Evolutionary conservation across 306 rosid genomes (phyloP).

Genomic region (Malus sylvestris): DNA sequence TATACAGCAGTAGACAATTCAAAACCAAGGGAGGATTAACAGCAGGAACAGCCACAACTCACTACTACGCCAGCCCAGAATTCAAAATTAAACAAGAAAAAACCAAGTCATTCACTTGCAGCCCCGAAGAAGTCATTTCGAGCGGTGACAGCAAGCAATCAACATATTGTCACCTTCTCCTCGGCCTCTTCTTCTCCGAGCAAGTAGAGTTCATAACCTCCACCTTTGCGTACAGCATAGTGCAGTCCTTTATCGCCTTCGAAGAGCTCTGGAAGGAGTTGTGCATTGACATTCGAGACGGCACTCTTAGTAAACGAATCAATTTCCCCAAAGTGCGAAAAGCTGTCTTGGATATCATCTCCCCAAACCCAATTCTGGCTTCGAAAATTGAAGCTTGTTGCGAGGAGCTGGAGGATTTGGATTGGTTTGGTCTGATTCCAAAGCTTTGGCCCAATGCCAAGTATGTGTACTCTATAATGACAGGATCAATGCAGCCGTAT

Average conservation of each 20-base stretch:
- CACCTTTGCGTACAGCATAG: conserved; percentile 69
- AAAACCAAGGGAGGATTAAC: conserved; percentile 71
- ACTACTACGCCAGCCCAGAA: conserved; percentile 75
- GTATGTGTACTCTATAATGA: conserved; percentile 82
- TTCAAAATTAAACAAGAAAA: conserved; percentile 78
- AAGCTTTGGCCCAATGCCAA: conserved; percentile 83
- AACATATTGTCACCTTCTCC: conserved; percentile 86
- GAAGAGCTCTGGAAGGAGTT: conserved; percentile 69
- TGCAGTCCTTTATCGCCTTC: conserved; percentile 54
- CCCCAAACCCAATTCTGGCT: conserved; percentile 51
- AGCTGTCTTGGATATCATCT: conserved; percentile 44
- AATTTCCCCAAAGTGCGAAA: conserved; percentile 32
- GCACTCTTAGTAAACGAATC: conserved; percentile 41
- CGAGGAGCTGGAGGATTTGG: conserved; percentile 32
- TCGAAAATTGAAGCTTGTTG: conserved; percentile 39
- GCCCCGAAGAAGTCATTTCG: conserved; percentile 79
- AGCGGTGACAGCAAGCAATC: conserved; percentile 72
- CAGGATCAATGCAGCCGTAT: conserved; percentile 88
- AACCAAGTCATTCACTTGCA: conserved; percentile 68
- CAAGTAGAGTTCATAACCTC: conserved; percentile 77
- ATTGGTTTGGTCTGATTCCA: conserved; percentile 69
- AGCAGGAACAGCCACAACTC: conserved; percentile 88
- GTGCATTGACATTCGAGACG: conserved; percentile 49
- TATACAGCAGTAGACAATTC: conserved; percentile 73
- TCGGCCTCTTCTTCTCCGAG: conserved; percentile 62